A percentile compares a stretch with the other conserved stretches of the same genome.
These are phyloP conservation scores for Mrakia hoshinonis DNA, from an alignment of 768 basidiomycete species.

Conservation along the genomic window DNA sequence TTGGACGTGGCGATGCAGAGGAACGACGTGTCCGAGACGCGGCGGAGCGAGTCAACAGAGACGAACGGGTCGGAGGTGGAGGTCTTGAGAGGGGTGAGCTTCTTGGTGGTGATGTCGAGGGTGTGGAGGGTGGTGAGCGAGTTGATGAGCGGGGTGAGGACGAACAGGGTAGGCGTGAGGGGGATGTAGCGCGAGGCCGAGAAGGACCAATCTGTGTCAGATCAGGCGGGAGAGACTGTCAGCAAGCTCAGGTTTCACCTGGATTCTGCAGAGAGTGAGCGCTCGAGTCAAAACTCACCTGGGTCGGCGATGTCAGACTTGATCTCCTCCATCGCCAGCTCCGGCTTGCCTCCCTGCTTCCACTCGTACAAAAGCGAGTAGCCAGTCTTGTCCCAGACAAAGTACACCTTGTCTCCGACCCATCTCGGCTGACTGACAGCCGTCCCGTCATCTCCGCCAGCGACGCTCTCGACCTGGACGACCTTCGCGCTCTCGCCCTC, in stretches of 20 bases:
- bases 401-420: constrained; percentile 55
- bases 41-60: background rate
- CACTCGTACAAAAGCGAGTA: constrained; percentile 61
- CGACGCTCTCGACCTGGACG: constrained; percentile 45
- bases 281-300: constrained; percentile 6
- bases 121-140: constrained; percentile 45
- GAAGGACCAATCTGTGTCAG: constrained; percentile 47
- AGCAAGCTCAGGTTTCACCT: background rate
- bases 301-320: constrained; percentile 51
- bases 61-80: constrained; percentile 7
- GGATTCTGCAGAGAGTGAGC: background rate
- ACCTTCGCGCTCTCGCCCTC: constrained; percentile 33
- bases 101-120: constrained; percentile 40
- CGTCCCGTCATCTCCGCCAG: constrained; percentile 49
- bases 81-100: background rate
- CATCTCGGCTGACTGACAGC: constrained; percentile 54
- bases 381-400: constrained; percentile 57
- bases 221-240: background rate
- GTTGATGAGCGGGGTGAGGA: constrained; percentile 43
- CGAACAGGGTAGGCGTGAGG: constrained; percentile 32
- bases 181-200: constrained; percentile 47
- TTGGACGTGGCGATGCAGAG: constrained; percentile 33
- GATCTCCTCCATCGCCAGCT: constrained; percentile 17
- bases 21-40: constrained; percentile 23
- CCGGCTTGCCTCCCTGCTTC: constrained; percentile 31